Base-by-base conservation (phyloP, 169 alveolate genomes). In the Plasmodium inui region DNA sequence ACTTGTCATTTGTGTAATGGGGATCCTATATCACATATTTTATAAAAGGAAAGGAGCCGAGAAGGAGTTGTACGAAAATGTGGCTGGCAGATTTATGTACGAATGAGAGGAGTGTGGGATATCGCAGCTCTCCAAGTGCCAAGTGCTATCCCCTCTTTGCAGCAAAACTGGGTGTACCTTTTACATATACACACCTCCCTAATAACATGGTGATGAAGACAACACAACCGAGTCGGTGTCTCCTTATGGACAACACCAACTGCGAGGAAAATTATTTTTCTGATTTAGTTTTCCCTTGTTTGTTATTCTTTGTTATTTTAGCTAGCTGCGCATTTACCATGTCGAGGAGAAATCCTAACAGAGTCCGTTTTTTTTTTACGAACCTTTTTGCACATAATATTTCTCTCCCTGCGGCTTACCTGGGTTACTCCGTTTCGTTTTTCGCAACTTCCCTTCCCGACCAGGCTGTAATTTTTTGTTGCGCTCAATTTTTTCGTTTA, bases 1-100 rank as follows among this genome's bases (percentile, higher is more conserved):
- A 39, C 73, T 88, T 2, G 19, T 88, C 82, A 88, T 88, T 19
- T 53, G 83, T 26, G 46, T 88, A 79, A 55, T 88, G 46, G 30
- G 26, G 4, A 79, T 88, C 28, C 72, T 88, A 61, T 88, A 88
- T 79, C 90, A 80, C 53, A 79, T 88, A 19, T 88, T 88, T 78
- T 88, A 88, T 61, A 67, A 57, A 26, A 57, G 30, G 67, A 88
- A 88, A 78, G 89, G 94, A 10, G 89, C 94, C 10, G 94, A 88
- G 82, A 88, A 88, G 76, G 94, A 88, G 39, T 79, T 88, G 72
- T 88, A 78, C 46, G 94, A 88, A 44, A 88, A 88, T 57, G 94
- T 88, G n/a, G 94, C 89, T 7, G 94, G 94, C 1, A 57, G 94
- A n/a, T 88, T 41, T 88, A 88, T 88, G 94, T 88, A 88, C 30